phyloP scores from a whole-genome alignment of 495 filamentous ascomycete genomes.

The Barbatosphaeria neglecta region DNA sequence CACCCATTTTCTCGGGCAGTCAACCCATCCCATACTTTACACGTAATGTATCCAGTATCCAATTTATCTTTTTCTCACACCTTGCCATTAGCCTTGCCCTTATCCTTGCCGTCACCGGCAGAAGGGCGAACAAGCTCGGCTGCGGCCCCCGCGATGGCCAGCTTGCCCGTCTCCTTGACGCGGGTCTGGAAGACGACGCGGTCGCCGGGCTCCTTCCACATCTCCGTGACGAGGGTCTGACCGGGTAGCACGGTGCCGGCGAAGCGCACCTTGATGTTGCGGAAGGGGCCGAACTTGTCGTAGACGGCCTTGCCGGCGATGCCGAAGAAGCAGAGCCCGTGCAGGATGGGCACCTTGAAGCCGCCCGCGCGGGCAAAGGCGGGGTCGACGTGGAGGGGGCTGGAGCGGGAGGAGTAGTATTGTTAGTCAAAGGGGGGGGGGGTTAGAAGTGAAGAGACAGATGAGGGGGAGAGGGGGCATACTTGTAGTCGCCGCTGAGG shows the following conservation, averaged over 20 bases:
- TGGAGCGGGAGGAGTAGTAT: slow-evolving; percentile 14
- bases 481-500: slow-evolving; percentile 74
- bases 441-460: neutral
- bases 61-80: no score
- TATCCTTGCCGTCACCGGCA: no score
- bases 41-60: no score
- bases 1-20: no score
- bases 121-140: slow-evolving; percentile 83
- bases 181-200: slow-evolving; percentile 85
- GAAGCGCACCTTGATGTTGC: slow-evolving; percentile 94
- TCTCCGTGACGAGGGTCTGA: slow-evolving; percentile 90
- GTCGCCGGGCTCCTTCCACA: slow-evolving; percentile 84
- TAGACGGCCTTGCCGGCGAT: slow-evolving; percentile 84
- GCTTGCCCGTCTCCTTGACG: slow-evolving; percentile 93
- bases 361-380: slow-evolving; percentile 89
- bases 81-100: no score
- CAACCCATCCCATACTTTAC: no score
- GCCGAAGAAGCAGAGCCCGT: slow-evolving; percentile 93
- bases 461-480: slow-evolving; percentile 2
- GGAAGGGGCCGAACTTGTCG: slow-evolving; percentile 69
- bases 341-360: slow-evolving; percentile 89
- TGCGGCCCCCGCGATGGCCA: slow-evolving; percentile 77
- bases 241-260: slow-evolving; percentile 86
- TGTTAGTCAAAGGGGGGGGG: neutral
- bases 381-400: slow-evolving; percentile 91